Base-by-base conservation (phyloP, 352 stramenopile genomes). In the Phytophthora quininea region DNA sequence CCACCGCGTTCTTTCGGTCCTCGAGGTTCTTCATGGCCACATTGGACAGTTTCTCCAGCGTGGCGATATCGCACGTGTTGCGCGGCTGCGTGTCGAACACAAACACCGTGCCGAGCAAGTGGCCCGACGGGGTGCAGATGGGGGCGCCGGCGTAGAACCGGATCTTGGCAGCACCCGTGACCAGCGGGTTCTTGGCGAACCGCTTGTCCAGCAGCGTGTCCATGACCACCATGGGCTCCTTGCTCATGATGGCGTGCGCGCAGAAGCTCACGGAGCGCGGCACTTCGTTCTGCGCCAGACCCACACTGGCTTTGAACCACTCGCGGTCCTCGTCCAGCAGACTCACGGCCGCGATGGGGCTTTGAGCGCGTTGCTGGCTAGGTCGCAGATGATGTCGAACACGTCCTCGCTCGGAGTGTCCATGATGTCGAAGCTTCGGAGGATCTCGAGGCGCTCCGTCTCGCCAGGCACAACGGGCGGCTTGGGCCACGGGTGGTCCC, bases 11-110 rank as follows among this genome's bases (percentile, higher is more conserved):
- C 79, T 96, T 96, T n/a, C 88, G 88, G 74, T 96, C 88, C 61
- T 96, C 88, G 37, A 96, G 59, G 66, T 96, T 94, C 69, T 96
- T 96, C 88, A 96, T 96, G 29, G 88, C 88, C 31, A 96, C 88
- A 59, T 96, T 96, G 53, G 86, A 94, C 15, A 96, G 74, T 69
- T 96, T 96, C 62, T 96, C 88, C 2, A 96, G 67, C 33, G 88
- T 96, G 51, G 88, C 86, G 45, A 96, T 89, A 70, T 96, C 88
- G 64, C 88, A 96, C 63, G 88, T 88, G 52, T 86, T 91, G 12
- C 88, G 85, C 43, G 88, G 88, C 60, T 95, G 85, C 43, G 85
- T 96, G 70, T 96, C 88, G 37, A 95, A 95, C 60, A 96, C 88
- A 56, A 95, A 96, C 47, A 96, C 88, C 38, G 88, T 95, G 12